These are phyloP conservation scores for Mortierella sp. DNA, from an alignment of 371 early-diverging fungal genomes.

Conservation along the genomic window DNA sequence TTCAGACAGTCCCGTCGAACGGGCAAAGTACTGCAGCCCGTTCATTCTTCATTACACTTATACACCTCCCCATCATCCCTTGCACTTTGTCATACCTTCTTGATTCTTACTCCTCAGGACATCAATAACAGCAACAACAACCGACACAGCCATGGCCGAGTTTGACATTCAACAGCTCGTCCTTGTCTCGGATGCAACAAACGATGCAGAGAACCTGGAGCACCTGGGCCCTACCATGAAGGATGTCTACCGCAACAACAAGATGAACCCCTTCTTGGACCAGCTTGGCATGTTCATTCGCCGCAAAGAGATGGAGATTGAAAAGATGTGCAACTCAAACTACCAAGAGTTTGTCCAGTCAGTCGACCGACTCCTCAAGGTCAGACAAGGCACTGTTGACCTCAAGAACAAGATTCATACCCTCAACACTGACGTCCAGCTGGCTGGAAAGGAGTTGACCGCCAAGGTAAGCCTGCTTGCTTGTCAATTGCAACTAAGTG, in stretches of 20 bases:
- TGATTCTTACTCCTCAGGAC: neutral
- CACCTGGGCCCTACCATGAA: slow-evolving; percentile 93
- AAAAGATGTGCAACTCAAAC: slow-evolving; percentile 96
- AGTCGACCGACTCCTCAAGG: slow-evolving; percentile 95
- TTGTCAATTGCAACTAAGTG: too few relatives aligned
- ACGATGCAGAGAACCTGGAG: slow-evolving; percentile 82
- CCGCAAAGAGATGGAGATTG: slow-evolving; percentile 97
- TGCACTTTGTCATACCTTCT: neutral
- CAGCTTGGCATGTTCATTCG: slow-evolving; percentile 85
- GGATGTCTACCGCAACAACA: slow-evolving; percentile 88
- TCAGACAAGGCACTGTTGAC: slow-evolving; percentile 88
- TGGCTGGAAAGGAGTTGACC: slow-evolving; percentile 82
- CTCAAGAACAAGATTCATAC: slow-evolving; percentile 88
- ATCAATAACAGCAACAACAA: neutral
- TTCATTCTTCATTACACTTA: neutral
- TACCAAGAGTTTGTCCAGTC: slow-evolving; percentile 98
- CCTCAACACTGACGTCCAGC: slow-evolving; percentile 89
- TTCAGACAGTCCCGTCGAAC: neutral
- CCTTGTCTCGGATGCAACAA: slow-evolving; percentile 59
- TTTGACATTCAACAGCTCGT: slow-evolving; percentile 60
- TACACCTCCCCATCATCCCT: neutral
- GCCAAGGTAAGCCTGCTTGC: slow-evolving; percentile 74
- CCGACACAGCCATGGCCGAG: slow-evolving; percentile 47
- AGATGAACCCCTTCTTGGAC: slow-evolving; percentile 90
- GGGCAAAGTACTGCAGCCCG: neutral